A percentile compares a stretch with the other conserved stretches of the same genome.
Evolutionary conservation across 192 early-diverging fungal genomes (phyloP).

Genomic region (Backusella luteola): DNA sequence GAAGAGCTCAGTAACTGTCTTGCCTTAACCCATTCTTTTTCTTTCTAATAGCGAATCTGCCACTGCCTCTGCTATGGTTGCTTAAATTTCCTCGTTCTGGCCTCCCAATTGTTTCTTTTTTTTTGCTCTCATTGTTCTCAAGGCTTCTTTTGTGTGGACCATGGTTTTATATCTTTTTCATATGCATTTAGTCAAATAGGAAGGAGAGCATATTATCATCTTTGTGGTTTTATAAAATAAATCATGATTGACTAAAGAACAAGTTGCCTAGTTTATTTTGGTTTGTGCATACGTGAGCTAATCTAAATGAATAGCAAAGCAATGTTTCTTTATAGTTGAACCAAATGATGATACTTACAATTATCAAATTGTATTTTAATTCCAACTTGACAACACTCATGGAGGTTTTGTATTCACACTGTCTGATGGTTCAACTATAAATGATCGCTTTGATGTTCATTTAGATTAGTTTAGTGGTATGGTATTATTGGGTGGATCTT

Average conservation of each 20-base stretch:
- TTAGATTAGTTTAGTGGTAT: not conserved
- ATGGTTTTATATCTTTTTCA: slow-evolving; percentile 17
- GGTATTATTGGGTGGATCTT: not conserved
- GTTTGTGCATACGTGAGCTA: not conserved
- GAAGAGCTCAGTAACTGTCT: slow-evolving; percentile 40
- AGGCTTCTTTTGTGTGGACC: not conserved
- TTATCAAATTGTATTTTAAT: not conserved
- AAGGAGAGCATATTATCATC: not conserved
- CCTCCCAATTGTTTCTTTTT: no score
- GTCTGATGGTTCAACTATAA: slow-evolving; percentile 9
- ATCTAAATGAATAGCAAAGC: not conserved
- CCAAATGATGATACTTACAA: slow-evolving; percentile 1
- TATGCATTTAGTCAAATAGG: not conserved
- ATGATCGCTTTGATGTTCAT: not conserved
- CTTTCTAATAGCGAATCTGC: slow-evolving; percentile 46
- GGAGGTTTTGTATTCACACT: slow-evolving; percentile 24
- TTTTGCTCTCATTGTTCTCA: not conserved
- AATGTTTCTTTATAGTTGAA: not conserved
- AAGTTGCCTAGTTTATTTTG: not conserved
- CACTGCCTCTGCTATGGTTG: slow-evolving; percentile 42
- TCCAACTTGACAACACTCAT: not conserved
- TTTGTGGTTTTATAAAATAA: not conserved
- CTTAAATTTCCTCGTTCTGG: slow-evolving; percentile 18
- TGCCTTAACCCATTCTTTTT: slow-evolving; percentile 40
- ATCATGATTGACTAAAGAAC: not conserved